A percentile compares a stretch with the other conserved stretches of the same genome.
Conservation (phyloP, 225 moss, liverwort and hornwort genomes). For the Rhytidiadelphus loreus region DNA sequence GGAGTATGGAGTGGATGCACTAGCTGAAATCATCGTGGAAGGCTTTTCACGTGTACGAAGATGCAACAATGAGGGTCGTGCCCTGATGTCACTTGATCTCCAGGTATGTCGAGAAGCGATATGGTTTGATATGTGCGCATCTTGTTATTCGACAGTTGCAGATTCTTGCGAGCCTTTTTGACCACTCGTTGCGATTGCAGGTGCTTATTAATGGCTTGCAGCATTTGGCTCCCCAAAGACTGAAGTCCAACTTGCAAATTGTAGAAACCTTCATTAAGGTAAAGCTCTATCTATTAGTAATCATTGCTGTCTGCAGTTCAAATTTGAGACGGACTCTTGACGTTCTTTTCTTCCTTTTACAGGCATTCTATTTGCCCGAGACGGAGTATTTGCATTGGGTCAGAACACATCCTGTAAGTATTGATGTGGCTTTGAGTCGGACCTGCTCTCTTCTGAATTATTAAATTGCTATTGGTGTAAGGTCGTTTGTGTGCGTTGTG, state of each 20-base stretch:
- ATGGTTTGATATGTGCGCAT: not conserved
- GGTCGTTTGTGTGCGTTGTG: not conserved
- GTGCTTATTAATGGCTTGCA: slow-evolving; percentile 89
- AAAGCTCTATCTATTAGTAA: not conserved
- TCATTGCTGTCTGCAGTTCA: not conserved
- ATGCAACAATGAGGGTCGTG: slow-evolving; percentile 98
- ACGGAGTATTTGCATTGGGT: slow-evolving; percentile 97
- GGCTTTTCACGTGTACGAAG: slow-evolving; percentile 80
- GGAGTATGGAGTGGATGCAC: slow-evolving; percentile 81
- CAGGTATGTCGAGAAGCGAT: slow-evolving; percentile 40
- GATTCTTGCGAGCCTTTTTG: not conserved
- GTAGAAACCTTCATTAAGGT: slow-evolving; percentile 96
- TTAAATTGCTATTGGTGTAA: not conserved
- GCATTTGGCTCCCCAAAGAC: slow-evolving; percentile 78
- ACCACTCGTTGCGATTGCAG: slow-evolving; percentile 24
- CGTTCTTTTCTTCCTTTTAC: not conserved
- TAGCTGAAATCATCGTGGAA: slow-evolving; percentile 88
- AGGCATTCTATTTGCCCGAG: slow-evolving; percentile 98
- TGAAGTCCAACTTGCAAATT: slow-evolving; percentile 75
- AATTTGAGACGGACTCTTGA: not conserved
- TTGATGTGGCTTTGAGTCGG: not conserved
- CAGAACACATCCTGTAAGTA: slow-evolving; percentile 93
- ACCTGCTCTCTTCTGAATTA: not conserved
- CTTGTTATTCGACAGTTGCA: not conserved
- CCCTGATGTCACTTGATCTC: slow-evolving; percentile 97